phyloP scores from a whole-genome alignment of 352 stramenopile species.

The Globisporangium middletonii region DNA sequence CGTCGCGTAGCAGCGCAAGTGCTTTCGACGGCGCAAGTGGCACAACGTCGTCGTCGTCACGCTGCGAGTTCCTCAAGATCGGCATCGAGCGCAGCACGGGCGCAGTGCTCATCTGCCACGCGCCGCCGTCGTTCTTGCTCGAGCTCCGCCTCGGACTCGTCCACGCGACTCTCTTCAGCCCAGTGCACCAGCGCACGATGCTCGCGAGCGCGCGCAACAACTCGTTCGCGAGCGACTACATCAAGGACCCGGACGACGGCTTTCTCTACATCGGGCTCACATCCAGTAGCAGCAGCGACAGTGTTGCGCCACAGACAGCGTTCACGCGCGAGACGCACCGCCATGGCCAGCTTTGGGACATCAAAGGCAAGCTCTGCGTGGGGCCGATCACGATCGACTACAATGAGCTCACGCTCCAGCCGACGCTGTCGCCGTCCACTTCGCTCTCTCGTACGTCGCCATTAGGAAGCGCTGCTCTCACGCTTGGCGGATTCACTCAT shows the following conservation, averaged over 20 bases:
- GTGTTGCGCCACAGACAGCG: not conserved
- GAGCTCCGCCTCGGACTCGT: conserved; percentile 55
- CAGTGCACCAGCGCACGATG: conserved; percentile 7
- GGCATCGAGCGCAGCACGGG: conserved; percentile 41
- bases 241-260: conserved; percentile 49
- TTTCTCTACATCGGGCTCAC: conserved; percentile 70
- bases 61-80: conserved; percentile 30
- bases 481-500: not conserved
- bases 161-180: conserved; percentile 28
- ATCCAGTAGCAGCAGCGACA: conserved; percentile 26
- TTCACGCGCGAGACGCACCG: conserved; percentile 4
- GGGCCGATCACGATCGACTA: conserved; percentile 55
- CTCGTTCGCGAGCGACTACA: conserved; percentile 59
- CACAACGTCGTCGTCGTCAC: not conserved
- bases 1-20: not conserved
- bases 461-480: too few relatives aligned
- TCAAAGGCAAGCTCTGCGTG: conserved; percentile 57
- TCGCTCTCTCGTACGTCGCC: conserved; percentile 2
- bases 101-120: conserved; percentile 27
- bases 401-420: conserved; percentile 41
- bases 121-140: conserved; percentile 33
- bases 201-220: conserved; percentile 23
- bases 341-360: conserved; percentile 21
- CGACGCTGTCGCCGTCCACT: conserved; percentile 16
- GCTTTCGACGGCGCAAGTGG: not conserved